Conservation (phyloP, 1,284 basidiomycete genomes). For the Trametes polyzona region DNA sequence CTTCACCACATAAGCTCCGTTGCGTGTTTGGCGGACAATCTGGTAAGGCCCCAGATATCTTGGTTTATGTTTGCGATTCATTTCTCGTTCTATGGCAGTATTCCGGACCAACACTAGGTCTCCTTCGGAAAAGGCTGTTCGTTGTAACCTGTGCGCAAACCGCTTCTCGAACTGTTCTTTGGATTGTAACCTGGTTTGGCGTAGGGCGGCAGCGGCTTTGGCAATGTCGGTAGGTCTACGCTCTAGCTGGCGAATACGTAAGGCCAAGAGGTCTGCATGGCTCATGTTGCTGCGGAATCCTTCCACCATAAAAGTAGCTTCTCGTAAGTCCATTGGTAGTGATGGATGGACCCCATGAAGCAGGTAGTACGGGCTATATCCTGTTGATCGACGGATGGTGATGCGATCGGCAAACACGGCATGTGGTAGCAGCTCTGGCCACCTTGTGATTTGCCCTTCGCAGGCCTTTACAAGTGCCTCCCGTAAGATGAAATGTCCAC, state of each 20-base stretch:
- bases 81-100: neutral
- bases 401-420: neutral
- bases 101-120: neutral
- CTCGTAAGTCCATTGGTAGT: conserved; percentile 8
- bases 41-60: conserved; percentile 1
- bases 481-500: conserved; percentile 15
- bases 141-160: neutral
- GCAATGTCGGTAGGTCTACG: neutral
- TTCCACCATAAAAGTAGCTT: conserved; percentile 8
- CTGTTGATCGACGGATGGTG: conserved; percentile 2
- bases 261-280: neutral
- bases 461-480: conserved; percentile 14
- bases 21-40: conserved; percentile 27
- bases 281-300: conserved; percentile 1
- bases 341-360: conserved; percentile 12
- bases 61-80: neutral
- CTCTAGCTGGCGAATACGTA: conserved; percentile 1
- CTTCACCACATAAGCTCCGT: conserved; percentile 35
- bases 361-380: conserved; percentile 8
- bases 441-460: neutral
- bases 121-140: neutral
- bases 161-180: conserved; percentile 5
- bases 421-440: neutral
- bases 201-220: neutral
- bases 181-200: neutral